Evolutionary conservation across 371 early-diverging fungal genomes (phyloP), one percentile per base, ranked within the genome.

Genomic region (Rhizopus microsporus): DNA sequence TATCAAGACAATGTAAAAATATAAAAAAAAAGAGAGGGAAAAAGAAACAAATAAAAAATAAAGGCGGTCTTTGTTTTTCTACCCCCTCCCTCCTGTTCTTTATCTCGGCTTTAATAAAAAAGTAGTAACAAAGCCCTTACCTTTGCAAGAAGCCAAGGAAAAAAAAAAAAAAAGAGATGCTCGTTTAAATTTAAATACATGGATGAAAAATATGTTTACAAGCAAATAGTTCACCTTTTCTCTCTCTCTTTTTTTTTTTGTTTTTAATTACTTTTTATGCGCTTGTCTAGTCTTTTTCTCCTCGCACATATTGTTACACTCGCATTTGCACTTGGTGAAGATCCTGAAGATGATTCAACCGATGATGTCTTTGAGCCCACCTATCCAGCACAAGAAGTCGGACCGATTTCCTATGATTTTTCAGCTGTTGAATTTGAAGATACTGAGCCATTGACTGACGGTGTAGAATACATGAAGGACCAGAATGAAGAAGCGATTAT

Each of bases 81-180:
- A 23, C 23, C 23, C 23, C 23, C 23, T 2, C 23, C 23, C 23
- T 31, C 38, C 35, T 51, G 16, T 23, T 23, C 23, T 23, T 23
- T 23, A 23, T 23, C 23, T 23, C 23, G 23, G 23, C 23, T 23
- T 23, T 23, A 23, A 23, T 23, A 23, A 23, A 23, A 23, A 23
- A 23, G 23, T 23, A 23, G 23, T 23, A 23, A 23, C 23, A 23
- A 23, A 23, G 23, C 23, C 23, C 23, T 23, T 23, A 23, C 23
- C 23, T 23, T 23, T 2, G 23, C 2, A 23, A 23, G 23, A 23
- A 23, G 2, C 23, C 23, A 23, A 23, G 23, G 23, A 23, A 23
- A 58, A 33, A 51, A 46, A 49, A 40, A 16, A 40, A 31, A 39
- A 13, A 43, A 54, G 42, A 40, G 17, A 23, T 39, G 42, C 31